Base-by-base conservation (phyloP, 257 asterid genomes). In the Mentha longifolia region DNA sequence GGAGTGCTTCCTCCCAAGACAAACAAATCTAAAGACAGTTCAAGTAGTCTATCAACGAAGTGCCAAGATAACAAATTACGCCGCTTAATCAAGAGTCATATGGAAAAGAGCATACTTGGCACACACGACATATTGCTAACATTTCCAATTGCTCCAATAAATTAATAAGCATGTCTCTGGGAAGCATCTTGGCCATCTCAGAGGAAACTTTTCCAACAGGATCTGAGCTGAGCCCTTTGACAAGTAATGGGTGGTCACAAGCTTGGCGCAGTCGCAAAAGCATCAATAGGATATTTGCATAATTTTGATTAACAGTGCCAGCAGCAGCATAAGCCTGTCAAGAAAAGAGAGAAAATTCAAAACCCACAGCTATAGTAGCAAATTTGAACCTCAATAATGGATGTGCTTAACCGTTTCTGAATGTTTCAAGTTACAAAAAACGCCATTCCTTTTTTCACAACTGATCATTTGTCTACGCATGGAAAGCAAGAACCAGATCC, bases 211-310 rank as follows among this genome's bases (percentile, higher is more conserved):
- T 79, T 73, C 87, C 91, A 59, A 84, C 78, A 73, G 91, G 88
- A 50, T 85, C 87, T 33, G 89, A 78, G 78, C 81, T 72, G 68
- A 83, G 73, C 74, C 97, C 97, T 82, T 92, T 88, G 77, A 87
- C 97, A 64, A 95, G 99, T 75, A 86, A 79, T 4, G 99, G 99
- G 80, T 95, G 99, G 84, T 92, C 99, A 81, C 99, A 95, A 75
- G 98, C 98, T 86, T 95, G 99, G 71, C 99, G 98, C 73, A 95
- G 97, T 31, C 99, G 96, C 65, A 95, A 85, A 81, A 95, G 99
- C 95, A 95, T 65, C 88, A 95, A 73, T 5, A 95, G 82, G 73
- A 95, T 92, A 80, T 89, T 95, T 46, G 99, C 99, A 81, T 95
- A 95, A 76, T 95, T 95, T 83, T 95, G 99, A 76, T 74, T 88